Evolutionary conservation across 176 grass and related monocot genomes (phyloP).

Genomic region (Oryza officinalis): DNA sequence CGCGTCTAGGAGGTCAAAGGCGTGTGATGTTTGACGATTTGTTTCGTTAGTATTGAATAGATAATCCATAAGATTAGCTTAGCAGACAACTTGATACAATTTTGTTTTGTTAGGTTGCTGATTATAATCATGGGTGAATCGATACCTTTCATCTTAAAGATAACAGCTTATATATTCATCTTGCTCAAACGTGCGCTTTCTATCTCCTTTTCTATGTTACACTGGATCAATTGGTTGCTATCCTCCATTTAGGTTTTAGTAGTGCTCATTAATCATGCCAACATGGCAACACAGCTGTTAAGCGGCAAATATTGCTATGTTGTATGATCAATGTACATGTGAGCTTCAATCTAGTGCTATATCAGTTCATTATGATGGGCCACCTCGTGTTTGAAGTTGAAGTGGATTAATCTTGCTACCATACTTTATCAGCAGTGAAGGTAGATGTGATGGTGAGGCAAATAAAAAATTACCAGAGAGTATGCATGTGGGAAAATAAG

Average conservation of each 20-base stretch:
- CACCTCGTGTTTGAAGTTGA: neutral
- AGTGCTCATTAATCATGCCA: neutral
- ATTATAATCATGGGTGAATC: neutral
- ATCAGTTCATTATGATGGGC: neutral
- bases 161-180: neutral
- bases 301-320: neutral
- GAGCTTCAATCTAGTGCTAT: neutral
- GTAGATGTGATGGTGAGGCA: neutral
- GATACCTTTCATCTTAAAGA: neutral
- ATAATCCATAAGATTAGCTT: neutral
- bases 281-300: neutral
- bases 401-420: neutral
- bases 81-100: neutral
- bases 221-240: neutral
- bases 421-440: neutral
- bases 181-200: neutral
- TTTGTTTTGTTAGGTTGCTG: neutral
- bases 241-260: neutral
- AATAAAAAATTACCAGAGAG: constrained; percentile 6
- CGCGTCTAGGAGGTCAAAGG: neutral
- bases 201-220: neutral
- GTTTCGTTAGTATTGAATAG: neutral
- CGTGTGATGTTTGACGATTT: neutral
- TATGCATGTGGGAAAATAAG: neutral
- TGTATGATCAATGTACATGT: neutral